A percentile compares a stretch with the other conserved stretches of the same genome.
phyloP scores from a whole-genome alignment of 352 stramenopile genomes.

The Phytophthora sansomeana region DNA sequence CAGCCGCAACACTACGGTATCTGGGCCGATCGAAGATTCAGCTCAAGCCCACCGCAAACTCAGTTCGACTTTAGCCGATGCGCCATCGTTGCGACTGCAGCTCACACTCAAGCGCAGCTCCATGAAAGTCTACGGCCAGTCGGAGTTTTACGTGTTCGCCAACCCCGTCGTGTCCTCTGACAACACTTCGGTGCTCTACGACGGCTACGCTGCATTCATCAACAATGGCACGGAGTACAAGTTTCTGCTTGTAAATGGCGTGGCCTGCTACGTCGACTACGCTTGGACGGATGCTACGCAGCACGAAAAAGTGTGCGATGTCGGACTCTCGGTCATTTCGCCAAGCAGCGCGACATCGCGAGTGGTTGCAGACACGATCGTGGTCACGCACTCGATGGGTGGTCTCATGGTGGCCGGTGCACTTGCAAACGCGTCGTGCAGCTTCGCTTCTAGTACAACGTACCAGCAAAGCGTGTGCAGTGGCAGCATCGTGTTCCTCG shows the following conservation, averaged over 20 bases:
- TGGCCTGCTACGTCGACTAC: no score
- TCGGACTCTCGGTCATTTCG: conserved; percentile 29
- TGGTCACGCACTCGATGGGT: conserved; percentile 53
- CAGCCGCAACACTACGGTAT: neutral
- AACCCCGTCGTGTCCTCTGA: conserved; percentile 34
- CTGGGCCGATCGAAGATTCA: neutral
- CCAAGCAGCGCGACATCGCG: conserved; percentile 24
- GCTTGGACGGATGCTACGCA: conserved; percentile 36
- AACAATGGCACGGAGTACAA: no score
- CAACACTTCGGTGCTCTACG: conserved; percentile 23
- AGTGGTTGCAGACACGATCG: conserved; percentile 40
- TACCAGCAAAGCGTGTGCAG: conserved; percentile 43
- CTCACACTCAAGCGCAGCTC: conserved; percentile 40
- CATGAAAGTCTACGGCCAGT: conserved; percentile 40
- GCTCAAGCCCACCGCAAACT: neutral
- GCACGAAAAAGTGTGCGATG: conserved; percentile 44
- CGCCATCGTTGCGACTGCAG: conserved; percentile 38
- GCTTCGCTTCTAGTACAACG: conserved; percentile 36
- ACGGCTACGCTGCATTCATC: no score
- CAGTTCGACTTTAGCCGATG: neutral
- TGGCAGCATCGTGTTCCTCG: conserved; percentile 30
- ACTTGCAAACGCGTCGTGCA: conserved; percentile 48
- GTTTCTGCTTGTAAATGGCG: no score
- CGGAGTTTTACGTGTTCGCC: conserved; percentile 45
- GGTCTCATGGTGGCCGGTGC: conserved; percentile 43